Percentiles rank a stretch among this genome's conserved stretches.
These are phyloP conservation scores for Lactifluus pinguis DNA, from an alignment of 768 basidiomycete species.

Conservation along the genomic window DNA sequence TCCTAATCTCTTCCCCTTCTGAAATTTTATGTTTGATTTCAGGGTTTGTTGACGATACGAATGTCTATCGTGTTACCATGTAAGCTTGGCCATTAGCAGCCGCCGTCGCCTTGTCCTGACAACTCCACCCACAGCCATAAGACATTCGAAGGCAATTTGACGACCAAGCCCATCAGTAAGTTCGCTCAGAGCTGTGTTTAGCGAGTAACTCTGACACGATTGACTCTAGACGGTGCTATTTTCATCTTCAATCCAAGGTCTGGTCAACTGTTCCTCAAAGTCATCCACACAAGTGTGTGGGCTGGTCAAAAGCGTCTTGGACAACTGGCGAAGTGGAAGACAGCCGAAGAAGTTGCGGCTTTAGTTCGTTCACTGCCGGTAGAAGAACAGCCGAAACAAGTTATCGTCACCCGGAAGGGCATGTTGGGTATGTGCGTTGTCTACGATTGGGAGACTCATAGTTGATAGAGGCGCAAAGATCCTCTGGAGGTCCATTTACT, in stretches of 20 bases:
- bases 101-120: conserved; percentile 8
- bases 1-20: neutral
- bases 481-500: conserved; percentile 96
- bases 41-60: conserved; percentile 99
- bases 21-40: conserved; percentile 6
- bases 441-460: neutral
- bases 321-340: conserved; percentile 99
- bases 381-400: conserved; percentile 99
- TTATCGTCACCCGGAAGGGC: conserved; percentile 99
- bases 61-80: conserved; percentile 99
- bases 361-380: conserved; percentile 96
- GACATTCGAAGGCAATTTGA: conserved; percentile 99
- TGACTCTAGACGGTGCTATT: conserved; percentile 70
- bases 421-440: conserved; percentile 69
- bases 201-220: conserved; percentile 7
- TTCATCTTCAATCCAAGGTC: conserved; percentile 99
- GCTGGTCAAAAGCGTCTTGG: conserved; percentile 99
- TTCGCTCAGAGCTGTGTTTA: neutral
- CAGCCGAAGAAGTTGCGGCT: conserved; percentile 99
- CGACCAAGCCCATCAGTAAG: conserved; percentile 95
- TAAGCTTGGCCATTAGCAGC: conserved; percentile 25
- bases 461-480: conserved; percentile 35
- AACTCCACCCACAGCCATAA: conserved; percentile 57
- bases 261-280: conserved; percentile 95
- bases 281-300: conserved; percentile 99